Base-by-base conservation (phyloP, 768 basidiomycete species). In the Mycena sanguinolenta region DNA sequence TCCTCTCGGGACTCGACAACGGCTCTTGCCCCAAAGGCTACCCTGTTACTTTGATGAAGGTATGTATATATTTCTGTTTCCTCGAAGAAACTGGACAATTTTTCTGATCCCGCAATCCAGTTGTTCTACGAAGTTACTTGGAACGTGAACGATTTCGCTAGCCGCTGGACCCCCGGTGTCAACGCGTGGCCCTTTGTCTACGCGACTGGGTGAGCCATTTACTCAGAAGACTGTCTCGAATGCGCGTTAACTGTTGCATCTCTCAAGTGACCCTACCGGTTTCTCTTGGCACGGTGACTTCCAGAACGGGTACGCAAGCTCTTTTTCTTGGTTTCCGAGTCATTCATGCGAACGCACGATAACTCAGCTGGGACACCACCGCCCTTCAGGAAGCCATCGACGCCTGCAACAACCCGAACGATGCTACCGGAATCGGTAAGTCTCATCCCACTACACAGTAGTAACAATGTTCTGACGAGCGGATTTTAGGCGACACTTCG, bases 211-310 rank as follows among this genome's bases (percentile, higher is more conserved):
- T 84, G 71, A 27, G 10, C 8, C 23, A 17, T 4, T 34, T 3
- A 4, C n/a, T n/a, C n/a, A n/a, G n/a, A n/a, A n/a, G n/a, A n/a
- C n/a, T n/a, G n/a, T 23, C 7, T 38, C 39, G 6, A 13, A 42
- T 42, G 12, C 16, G 16, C 19, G 3, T 7, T 6, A 42, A 46
- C 5, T 32, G n/a, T 16, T 5, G 16, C 30, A 3, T 12, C n/a
- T 55, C 25, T 74, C 71, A 67, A 88, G 88, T 10, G 88, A 90
- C 69, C 82, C 87, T 0, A 88, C 87, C 19, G 87, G 87, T 17
- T 86, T 82, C 74, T 86, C 85, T 13, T 82, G 83, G 77, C 84
- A 85, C 69, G 84, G 79, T 0, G 85, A 86, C 75, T 86, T 84
- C 77, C 83, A 82, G 73, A 85, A 85, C 62, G 86, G 63, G 42